phyloP scores from a whole-genome alignment of 768 basidiomycete genomes.

The Brasilioporus rufonigricans region DNA sequence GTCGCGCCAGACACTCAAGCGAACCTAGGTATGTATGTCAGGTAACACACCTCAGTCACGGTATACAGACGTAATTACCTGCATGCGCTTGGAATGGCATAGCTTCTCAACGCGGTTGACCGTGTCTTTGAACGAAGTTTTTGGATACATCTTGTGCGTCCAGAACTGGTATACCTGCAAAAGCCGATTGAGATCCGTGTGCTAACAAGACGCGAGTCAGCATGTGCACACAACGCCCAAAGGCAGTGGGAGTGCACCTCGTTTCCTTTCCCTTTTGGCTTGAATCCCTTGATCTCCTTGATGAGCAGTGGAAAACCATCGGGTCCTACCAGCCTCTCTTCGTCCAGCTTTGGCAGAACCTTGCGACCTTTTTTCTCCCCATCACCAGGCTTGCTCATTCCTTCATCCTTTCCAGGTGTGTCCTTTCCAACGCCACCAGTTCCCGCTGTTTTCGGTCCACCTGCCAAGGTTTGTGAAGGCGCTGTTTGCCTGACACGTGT shows the following conservation, averaged over 20 bases:
- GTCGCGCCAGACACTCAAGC: conserved; percentile 75
- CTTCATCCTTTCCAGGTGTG: conserved; percentile 5
- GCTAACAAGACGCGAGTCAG: conserved; percentile 40
- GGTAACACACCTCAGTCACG: background rate
- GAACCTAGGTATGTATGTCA: conserved; percentile 45
- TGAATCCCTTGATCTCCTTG: conserved; percentile 73
- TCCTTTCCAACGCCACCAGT: conserved; percentile 17
- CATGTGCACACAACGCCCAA: background rate
- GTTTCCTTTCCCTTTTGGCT: conserved; percentile 84
- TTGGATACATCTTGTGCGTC: conserved; percentile 92
- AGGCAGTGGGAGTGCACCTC: conserved; percentile 55
- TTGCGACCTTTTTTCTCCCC: conserved; percentile 31
- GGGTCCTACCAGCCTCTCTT: conserved; percentile 66
- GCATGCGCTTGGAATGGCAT: conserved; percentile 82
- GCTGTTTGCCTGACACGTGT: conserved; percentile 27
- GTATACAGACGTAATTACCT: conserved; percentile 46
- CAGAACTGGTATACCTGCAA: conserved; percentile 90
- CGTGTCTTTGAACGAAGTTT: conserved; percentile 83
- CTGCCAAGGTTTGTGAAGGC: conserved; percentile 46
- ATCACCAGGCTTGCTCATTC: conserved; percentile 13
- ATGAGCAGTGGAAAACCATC: conserved; percentile 81
- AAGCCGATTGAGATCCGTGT: conserved; percentile 75
- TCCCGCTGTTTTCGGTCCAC: conserved; percentile 39
- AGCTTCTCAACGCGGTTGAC: conserved; percentile 83
- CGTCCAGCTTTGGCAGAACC: conserved; percentile 62